Conservation (phyloP, 768 basidiomycete genomes). For the Termitomyces heimii region DNA sequence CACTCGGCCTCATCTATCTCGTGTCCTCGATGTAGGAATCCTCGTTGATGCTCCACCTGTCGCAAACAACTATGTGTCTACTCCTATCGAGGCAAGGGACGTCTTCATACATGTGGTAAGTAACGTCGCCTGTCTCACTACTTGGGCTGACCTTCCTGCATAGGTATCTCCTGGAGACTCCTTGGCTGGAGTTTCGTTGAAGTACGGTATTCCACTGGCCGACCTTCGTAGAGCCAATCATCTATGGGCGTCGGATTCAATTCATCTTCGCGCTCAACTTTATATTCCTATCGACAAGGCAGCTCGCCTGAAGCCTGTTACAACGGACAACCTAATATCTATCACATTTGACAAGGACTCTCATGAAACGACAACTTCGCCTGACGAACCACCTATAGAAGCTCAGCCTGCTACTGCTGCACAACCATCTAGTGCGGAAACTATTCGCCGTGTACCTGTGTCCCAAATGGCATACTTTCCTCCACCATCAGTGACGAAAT, state of each 20-base stretch:
- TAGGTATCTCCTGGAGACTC: slow-evolving; percentile 76
- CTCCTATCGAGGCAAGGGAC: slow-evolving; percentile 34
- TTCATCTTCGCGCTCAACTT: slow-evolving; percentile 79
- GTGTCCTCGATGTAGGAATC: slow-evolving; percentile 17
- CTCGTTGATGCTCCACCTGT: slow-evolving; percentile 23
- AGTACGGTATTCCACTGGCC: slow-evolving; percentile 81
- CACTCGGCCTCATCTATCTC: slow-evolving; percentile 21
- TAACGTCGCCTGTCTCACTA: not conserved
- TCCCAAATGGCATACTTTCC: slow-evolving; percentile 54
- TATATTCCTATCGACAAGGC: slow-evolving; percentile 72
- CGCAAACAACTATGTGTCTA: slow-evolving; percentile 6
- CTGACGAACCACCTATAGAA: slow-evolving; percentile 2
- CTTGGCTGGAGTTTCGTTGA: slow-evolving; percentile 80
- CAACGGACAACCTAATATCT: slow-evolving; percentile 21
- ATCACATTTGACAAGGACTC: slow-evolving; percentile 17
- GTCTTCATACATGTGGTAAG: slow-evolving; percentile 59
- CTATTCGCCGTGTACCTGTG: slow-evolving; percentile 41
- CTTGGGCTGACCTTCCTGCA: slow-evolving; percentile 1
- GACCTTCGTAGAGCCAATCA: slow-evolving; percentile 86
- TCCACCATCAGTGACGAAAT: slow-evolving; percentile 26
- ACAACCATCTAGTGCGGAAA: slow-evolving; percentile 14
- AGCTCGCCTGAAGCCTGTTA: slow-evolving; percentile 34
- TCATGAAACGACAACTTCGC: slow-evolving; percentile 13
- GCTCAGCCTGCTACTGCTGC: slow-evolving; percentile 5
- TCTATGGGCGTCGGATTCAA: slow-evolving; percentile 89